These are phyloP conservation scores for Phalaenopsis aphrodite DNA, from an alignment of 106 monocot species.

Conservation along the genomic window DNA sequence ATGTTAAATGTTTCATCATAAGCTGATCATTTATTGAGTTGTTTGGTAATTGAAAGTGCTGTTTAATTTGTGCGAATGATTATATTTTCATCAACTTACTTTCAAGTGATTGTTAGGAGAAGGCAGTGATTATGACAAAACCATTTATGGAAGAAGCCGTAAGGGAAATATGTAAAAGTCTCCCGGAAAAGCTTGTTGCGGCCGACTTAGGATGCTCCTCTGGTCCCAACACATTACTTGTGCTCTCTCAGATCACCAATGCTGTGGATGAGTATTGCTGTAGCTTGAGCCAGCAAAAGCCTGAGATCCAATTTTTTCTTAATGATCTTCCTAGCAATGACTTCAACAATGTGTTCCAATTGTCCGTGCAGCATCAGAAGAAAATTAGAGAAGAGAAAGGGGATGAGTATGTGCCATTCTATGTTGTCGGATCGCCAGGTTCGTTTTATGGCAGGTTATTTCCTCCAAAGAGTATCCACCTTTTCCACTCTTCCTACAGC, in stretches of 20 bases:
- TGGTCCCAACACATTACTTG: conserved; percentile 38
- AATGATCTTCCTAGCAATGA: conserved; percentile 48
- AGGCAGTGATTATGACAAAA: conserved; percentile 24
- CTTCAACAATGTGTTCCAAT: conserved; percentile 26
- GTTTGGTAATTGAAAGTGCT: too few relatives aligned
- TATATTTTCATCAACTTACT: not conserved
- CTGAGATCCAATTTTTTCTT: conserved; percentile 30
- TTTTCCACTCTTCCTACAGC: conserved; percentile 41
- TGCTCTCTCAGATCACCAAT: conserved; percentile 21
- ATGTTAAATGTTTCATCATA: not conserved
- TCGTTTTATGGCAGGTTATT: conserved; percentile 57
- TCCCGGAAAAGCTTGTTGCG: conserved; percentile 18
- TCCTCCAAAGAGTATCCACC: conserved; percentile 24
- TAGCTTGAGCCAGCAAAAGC: not conserved
- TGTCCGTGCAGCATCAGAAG: not conserved
- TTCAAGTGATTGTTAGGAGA: conserved; percentile 19
- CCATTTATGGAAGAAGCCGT: conserved; percentile 25
- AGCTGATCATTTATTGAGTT: too few relatives aligned
- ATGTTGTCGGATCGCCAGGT: conserved; percentile 31
- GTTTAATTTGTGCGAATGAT: too few relatives aligned
- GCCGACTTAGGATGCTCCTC: conserved; percentile 62
- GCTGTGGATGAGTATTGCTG: not conserved
- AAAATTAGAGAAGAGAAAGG: not conserved
- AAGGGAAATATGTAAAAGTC: not conserved
- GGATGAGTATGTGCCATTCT: not conserved